A percentile compares a stretch with the other conserved stretches of the same genome.
phyloP scores from a whole-genome alignment of 805 yeast species.

The Zygosaccharomyces rouxii region DNA sequence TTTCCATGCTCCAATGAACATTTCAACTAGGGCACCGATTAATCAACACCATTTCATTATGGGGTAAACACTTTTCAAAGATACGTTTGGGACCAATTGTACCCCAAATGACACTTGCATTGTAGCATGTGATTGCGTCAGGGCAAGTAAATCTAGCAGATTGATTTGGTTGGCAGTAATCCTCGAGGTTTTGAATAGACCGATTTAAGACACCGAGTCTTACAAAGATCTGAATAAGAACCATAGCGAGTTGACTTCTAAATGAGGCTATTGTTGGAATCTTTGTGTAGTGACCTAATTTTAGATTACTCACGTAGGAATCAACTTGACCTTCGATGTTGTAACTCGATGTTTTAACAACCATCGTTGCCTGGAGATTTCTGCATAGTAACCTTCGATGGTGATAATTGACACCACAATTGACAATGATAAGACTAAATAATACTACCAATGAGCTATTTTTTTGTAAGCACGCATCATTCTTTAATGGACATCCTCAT shows the following conservation, averaged over 20 bases:
- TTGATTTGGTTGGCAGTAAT: constrained; percentile 37
- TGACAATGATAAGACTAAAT: constrained; percentile 40
- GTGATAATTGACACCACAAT: constrained; percentile 38
- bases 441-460: constrained; percentile 64
- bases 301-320: constrained; percentile 51
- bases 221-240: constrained; percentile 32
- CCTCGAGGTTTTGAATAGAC: constrained; percentile 33
- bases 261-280: constrained; percentile 57
- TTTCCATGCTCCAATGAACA: constrained; percentile 32
- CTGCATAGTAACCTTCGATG: constrained; percentile 39
- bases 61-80: constrained; percentile 54
- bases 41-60: constrained; percentile 60
- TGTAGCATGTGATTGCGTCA: constrained; percentile 42
- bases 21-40: constrained; percentile 43
- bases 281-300: constrained; percentile 54
- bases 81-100: constrained; percentile 54
- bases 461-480: constrained; percentile 56
- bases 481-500: constrained; percentile 50
- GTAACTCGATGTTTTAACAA: constrained; percentile 49
- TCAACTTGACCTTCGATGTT: constrained; percentile 64
- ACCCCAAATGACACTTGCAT: constrained; percentile 52
- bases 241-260: constrained; percentile 40
- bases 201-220: constrained; percentile 35
- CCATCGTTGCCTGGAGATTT: constrained; percentile 50
- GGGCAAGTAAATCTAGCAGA: constrained; percentile 40